Conservation (phyloP, 23 red algal genomes). For the Gracilaria caudata region DNA sequence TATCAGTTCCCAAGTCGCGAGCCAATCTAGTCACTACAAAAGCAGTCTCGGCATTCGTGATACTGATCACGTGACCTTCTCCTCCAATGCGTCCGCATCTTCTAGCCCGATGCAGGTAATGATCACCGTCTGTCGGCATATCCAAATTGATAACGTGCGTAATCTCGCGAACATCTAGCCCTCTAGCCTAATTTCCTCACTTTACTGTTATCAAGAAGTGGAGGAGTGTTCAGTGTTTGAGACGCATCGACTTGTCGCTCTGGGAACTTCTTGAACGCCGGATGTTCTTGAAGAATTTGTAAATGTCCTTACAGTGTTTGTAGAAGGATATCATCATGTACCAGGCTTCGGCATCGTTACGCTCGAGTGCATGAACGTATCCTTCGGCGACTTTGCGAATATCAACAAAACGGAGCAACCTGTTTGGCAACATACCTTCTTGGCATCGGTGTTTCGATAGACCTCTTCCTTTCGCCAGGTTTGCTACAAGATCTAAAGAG, state of each 20-base stretch:
- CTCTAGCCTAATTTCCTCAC: slow-evolving; percentile 61
- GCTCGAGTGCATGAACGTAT: slow-evolving; percentile 40
- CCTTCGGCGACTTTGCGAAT: slow-evolving; percentile 42
- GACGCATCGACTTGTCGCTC: not conserved
- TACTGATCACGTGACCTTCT: slow-evolving; percentile 62
- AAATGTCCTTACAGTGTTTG: slow-evolving; percentile 30
- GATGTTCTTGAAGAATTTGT: slow-evolving; percentile 22
- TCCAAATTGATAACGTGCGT: slow-evolving; percentile 94
- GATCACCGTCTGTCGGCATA: slow-evolving; percentile 89
- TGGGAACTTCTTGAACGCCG: slow-evolving; percentile 1
- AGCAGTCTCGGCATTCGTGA: slow-evolving; percentile 60
- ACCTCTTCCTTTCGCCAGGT: slow-evolving; percentile 5
- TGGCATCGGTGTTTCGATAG: not conserved
- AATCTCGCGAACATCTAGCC: slow-evolving; percentile 88
- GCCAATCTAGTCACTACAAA: slow-evolving; percentile 66
- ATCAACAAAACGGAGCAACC: slow-evolving; percentile 26
- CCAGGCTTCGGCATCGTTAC: slow-evolving; percentile 19
- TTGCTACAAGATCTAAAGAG: not conserved
- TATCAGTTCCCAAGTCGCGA: slow-evolving; percentile 54
- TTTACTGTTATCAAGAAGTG: slow-evolving; percentile 35
- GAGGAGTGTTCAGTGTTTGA: not conserved
- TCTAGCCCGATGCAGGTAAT: slow-evolving; percentile 94
- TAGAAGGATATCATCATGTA: slow-evolving; percentile 44
- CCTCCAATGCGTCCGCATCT: slow-evolving; percentile 77
- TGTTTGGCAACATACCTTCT: slow-evolving; percentile 32